phyloP scores from a whole-genome alignment of 2,329 filamentous ascomycete species.

The Xylaria sp. region DNA sequence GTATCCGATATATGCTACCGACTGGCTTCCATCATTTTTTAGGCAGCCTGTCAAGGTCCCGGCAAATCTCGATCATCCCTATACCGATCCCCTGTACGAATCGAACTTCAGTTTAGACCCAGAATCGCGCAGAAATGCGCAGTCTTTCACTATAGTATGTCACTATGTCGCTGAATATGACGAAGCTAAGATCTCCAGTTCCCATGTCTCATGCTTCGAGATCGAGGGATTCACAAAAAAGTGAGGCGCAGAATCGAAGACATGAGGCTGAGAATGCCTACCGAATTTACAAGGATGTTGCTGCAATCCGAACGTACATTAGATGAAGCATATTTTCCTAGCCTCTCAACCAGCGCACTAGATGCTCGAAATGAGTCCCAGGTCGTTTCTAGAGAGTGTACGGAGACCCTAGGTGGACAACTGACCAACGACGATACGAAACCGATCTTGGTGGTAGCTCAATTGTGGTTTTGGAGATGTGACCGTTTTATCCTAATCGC shows the following conservation, averaged over 20 bases:
- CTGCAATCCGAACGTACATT: conserved; percentile 21
- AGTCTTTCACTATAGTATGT: conserved; percentile 17
- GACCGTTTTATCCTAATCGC: conserved; percentile 6
- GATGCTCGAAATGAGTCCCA: conserved; percentile 16
- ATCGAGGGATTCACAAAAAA: background rate
- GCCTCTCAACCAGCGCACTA: background rate
- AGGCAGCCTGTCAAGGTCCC: background rate
- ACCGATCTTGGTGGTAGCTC: conserved; percentile 18
- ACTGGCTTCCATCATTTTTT: background rate
- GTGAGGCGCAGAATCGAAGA: background rate
- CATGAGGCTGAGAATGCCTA: background rate
- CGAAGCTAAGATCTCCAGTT: conserved; percentile 4
- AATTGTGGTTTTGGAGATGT: conserved; percentile 28
- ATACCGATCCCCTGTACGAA: background rate
- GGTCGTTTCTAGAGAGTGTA: conserved; percentile 26
- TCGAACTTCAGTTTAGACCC: background rate
- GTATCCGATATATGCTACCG: background rate
- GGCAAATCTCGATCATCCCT: background rate
- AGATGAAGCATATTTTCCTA: conserved; percentile 33
- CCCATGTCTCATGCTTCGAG: conserved; percentile 12
- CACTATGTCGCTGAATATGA: background rate
- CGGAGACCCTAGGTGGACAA: background rate
- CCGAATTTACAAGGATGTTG: too few species aligned
- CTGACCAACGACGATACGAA: background rate
- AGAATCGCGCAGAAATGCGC: background rate